Percentiles rank a stretch among this genome's conserved stretches.
These are phyloP conservation scores for Diospyros lotus DNA, from an alignment of 148 eudicot genomes.

Conservation along the genomic window DNA sequence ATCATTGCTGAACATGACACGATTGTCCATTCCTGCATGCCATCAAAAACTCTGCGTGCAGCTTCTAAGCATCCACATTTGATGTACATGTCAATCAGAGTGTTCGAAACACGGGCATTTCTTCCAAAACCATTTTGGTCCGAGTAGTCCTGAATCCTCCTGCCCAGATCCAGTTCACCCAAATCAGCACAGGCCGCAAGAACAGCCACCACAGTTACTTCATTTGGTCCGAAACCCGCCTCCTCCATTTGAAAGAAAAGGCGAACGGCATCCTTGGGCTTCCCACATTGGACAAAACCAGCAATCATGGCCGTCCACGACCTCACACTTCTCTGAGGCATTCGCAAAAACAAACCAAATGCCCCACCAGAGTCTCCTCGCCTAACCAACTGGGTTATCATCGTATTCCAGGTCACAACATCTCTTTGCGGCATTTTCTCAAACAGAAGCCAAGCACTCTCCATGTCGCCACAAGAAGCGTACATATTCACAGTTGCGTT, in stretches of 20 bases:
- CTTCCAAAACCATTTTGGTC: constrained; percentile 9
- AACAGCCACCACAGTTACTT: constrained; percentile 20
- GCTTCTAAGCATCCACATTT: constrained; percentile 22
- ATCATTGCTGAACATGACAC: constrained; percentile 22
- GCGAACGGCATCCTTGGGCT: constrained; percentile 12
- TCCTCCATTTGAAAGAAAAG: constrained; percentile 14
- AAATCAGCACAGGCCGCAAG: constrained; percentile 21
- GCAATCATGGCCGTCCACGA: constrained; percentile 19
- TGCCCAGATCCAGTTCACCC: constrained; percentile 16
- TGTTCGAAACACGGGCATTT: constrained; percentile 12
- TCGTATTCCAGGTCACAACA: constrained; percentile 18
- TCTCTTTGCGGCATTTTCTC: constrained; percentile 13
- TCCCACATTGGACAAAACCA: constrained; percentile 18
- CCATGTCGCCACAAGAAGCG: constrained; percentile 12
- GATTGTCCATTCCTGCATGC: constrained; percentile 11
- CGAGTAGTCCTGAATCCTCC: constrained; percentile 16
- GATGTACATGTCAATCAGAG: constrained; percentile 20
- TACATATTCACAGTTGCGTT: constrained; percentile 10
- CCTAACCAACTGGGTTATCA: constrained; percentile 7
- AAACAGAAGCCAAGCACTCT: constrained; percentile 7
- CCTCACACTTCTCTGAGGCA: constrained; percentile 23
- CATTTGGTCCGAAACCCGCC: constrained; percentile 13
- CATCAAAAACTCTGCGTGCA: constrained; percentile 12
- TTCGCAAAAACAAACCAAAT: constrained; percentile 1
- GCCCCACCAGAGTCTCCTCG: constrained; percentile 7